Base-by-base conservation (phyloP, 805 yeast species). In the Jamesozyma lodderae region DNA sequence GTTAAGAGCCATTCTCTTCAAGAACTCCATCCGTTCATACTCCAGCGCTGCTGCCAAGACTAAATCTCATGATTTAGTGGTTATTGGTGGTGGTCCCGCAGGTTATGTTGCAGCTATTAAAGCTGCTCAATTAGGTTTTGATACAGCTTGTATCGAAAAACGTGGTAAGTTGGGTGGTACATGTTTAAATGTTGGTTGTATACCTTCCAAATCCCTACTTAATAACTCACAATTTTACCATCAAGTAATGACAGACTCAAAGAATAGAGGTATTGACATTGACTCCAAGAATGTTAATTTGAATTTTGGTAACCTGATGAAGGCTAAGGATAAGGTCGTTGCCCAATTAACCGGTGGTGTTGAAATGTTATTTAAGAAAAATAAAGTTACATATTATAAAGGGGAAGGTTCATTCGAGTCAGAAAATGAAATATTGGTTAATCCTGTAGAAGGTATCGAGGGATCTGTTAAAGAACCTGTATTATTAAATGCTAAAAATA, bases 71-170 rank as follows among this genome's bases (percentile, higher is more conserved):
- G 97, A 92, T 57, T 76, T 92, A 39, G 94, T 90, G 39, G 85
- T 92, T 53, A 82, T 92, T 58, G 99, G 99, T 52, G 97, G 96
- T 55, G 99, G 99, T 42, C 99, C 99, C 51, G 99, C 97, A 65
- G 99, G 99, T 46, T 92, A 92, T 64, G 92, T 92, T 53, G 97
- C 96, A 40, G 98, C 99, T 57, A 92, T 92, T 64, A 90, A 86
- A 66, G 96, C 96, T 43, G 98, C 98, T 36, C 99, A 92, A 71
- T 72, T 88, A 44, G 96, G 96, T 30, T 74, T 72, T 53, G 80
- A 88, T 65, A 86, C 96, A 39, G 98, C 96, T 25, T 92, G 98
- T 75, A 70, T 92, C 49, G 99, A 92, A 66, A 87, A 86, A 69
- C 81, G 99, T 66, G 99, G 99, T 33, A 67, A 77, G 32, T 75